Evolutionary conservation across 2,329 filamentous ascomycete genomes (phyloP), one percentile per base, ranked within the genome.

Genomic region (Zymoseptoria tritici): DNA sequence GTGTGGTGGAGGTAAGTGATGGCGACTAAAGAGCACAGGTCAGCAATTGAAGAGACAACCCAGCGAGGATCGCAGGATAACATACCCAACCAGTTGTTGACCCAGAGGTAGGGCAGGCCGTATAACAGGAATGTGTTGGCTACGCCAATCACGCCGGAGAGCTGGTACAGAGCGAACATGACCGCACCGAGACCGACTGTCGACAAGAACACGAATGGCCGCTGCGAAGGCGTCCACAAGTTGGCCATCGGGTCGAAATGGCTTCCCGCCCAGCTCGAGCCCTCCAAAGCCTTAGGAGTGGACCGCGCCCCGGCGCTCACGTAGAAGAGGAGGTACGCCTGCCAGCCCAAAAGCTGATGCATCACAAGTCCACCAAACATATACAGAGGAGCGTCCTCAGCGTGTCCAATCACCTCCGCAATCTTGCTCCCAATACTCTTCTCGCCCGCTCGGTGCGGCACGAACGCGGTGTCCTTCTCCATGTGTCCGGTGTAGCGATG

Each of bases 1-100:
- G 85, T 87, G 79, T 90, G 87, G 74, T 90, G 87, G 20, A 90
- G 84, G 74, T 88, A 90, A 54, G 87, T 90, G 70, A 90, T 89
- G 63, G 85, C 85, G 20, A 90, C 85, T 85, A 36, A 1, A n/a
- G 20, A 21, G 50, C 31, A 64, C 52, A 22, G 36, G 36, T 56
- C 24, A 55, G 49, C n/a, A 19, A 19, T 31, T 49, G 20, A 26
- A n/a, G 7, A 46, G 16, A 46, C 16, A 16, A 7, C 13, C n/a
- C 36, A 46, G 36, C 13, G 13, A 7, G 36, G 13, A 16, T 46
- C 3, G 8, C 36, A 46, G 4, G 8, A 29, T 53, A 9, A 61
- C 59, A n/a, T 26, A 61, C 82, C 80, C 57, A 89, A 79, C 85
- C 85, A 89, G 78, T 88, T 83, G 76, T 89, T 85, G 36, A 87